Percentiles rank a stretch among this genome's conserved stretches.
Conservation (phyloP, 176 grass and related monocot species). For the Metroxylon sagu region DNA sequence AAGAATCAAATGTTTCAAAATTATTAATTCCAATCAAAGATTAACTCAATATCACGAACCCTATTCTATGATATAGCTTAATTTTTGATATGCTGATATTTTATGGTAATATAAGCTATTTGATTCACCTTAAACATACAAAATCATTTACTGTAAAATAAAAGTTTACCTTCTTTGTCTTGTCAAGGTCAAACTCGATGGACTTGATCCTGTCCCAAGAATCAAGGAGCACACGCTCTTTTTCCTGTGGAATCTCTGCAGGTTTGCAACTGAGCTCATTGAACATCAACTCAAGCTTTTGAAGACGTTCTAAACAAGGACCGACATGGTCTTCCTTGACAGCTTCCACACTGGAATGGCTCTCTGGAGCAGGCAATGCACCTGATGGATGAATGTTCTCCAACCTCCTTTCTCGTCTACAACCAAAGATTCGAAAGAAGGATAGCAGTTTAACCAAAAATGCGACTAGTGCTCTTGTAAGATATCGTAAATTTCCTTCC, state of each 20-base stretch:
- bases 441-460: conserved; percentile 39
- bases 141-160: background rate
- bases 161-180: conserved; percentile 77
- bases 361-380: conserved; percentile 21
- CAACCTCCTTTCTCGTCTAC: conserved; percentile 18
- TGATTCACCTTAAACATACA: too few relatives aligned
- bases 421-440: conserved; percentile 34
- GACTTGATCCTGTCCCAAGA: conserved; percentile 96
- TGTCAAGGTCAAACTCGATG: conserved; percentile 88
- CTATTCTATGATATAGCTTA: too few relatives aligned
- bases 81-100: too few relatives aligned
- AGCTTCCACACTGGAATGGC: conserved; percentile 33
- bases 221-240: conserved; percentile 68
- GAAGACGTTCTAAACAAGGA: conserved; percentile 58
- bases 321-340: conserved; percentile 34
- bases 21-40: too few relatives aligned
- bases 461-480: conserved; percentile 32
- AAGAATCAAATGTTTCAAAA: too few relatives aligned
- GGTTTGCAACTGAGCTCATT: conserved; percentile 55
- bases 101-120: too few relatives aligned
- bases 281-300: conserved; percentile 57
- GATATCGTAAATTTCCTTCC: conserved; percentile 32
- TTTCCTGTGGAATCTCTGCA: conserved; percentile 58
- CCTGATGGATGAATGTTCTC: conserved; percentile 12
- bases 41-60: too few relatives aligned